A percentile compares a stretch with the other conserved stretches of the same genome.
phyloP scores from a whole-genome alignment of 306 rosid species.

The Quercus mongolica region DNA sequence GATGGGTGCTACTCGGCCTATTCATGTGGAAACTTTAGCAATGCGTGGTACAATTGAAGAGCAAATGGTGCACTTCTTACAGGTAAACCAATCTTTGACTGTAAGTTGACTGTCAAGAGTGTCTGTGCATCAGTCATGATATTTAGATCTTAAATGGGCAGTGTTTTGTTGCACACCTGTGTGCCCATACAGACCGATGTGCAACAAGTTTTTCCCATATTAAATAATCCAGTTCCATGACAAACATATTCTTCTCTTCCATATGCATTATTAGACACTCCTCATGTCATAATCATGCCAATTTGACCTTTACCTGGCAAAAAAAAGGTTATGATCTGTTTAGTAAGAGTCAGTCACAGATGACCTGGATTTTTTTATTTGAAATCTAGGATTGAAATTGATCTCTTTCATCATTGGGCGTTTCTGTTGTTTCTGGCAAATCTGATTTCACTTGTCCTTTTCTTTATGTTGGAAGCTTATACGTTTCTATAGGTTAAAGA shows the following conservation, averaged over 20 bases:
- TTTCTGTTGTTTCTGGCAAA: no score
- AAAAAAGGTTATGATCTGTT: no score
- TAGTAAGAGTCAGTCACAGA: background rate
- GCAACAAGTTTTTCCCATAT: background rate
- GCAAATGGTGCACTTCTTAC: conserved; percentile 80
- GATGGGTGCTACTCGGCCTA: conserved; percentile 97
- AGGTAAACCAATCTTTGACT: conserved; percentile 40
- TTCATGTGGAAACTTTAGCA: conserved; percentile 87
- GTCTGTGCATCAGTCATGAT: background rate
- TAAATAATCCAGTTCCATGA: background rate
- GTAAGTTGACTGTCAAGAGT: background rate
- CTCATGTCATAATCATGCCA: background rate
- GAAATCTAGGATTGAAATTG: background rate
- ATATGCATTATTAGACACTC: background rate
- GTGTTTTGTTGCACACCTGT: no score
- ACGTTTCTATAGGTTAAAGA: no score
- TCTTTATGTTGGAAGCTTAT: no score
- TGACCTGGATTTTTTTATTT: background rate
- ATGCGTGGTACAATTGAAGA: conserved; percentile 97
- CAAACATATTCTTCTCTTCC: background rate
- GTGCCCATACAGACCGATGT: no score
- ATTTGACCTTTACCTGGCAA: background rate
- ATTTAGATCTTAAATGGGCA: background rate
- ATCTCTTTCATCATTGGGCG: background rate
- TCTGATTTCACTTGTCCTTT: no score